Percentiles rank a stretch among this genome's conserved stretches.
phyloP scores from a whole-genome alignment of 2,329 filamentous ascomycete genomes.

The Apiospora marii region DNA sequence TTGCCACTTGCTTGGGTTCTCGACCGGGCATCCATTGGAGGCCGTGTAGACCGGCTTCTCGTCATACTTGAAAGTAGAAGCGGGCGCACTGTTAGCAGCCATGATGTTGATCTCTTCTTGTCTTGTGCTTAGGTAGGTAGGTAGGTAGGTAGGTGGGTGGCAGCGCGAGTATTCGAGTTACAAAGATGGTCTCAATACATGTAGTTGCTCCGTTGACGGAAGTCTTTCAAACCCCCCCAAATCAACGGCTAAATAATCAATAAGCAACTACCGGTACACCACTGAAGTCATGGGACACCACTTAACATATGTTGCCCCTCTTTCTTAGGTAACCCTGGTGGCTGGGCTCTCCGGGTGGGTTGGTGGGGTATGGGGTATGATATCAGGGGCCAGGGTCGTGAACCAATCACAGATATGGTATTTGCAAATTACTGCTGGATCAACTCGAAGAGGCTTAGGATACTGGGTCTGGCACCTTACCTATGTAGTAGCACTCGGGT shows the following conservation, averaged over 20 bases:
- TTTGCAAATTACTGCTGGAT: not conserved
- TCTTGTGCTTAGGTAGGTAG: not conserved
- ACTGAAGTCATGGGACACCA: not conserved
- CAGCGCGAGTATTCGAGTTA: not conserved
- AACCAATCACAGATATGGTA: not conserved
- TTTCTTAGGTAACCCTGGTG: not conserved
- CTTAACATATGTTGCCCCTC: not conserved
- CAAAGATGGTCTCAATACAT: not conserved
- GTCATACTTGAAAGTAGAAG: conserved; percentile 60
- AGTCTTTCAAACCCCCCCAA: not conserved
- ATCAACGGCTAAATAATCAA: not conserved
- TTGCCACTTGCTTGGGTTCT: conserved; percentile 57
- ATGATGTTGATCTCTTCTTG: conserved; percentile 41
- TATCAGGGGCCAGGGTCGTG: not conserved
- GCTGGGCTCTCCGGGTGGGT: not conserved
- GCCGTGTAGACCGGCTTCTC: conserved; percentile 66
- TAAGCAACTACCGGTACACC: not conserved
- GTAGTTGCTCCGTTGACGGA: not conserved
- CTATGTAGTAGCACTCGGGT: no score
- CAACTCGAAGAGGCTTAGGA: not conserved
- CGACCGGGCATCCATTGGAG: conserved; percentile 66
- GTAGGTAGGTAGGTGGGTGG: not conserved
- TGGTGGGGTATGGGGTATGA: not conserved
- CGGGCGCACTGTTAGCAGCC: conserved; percentile 51
- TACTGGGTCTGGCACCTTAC: not conserved